A percentile compares a stretch with the other conserved stretches of the same genome.
phyloP scores from a whole-genome alignment of 2,329 filamentous ascomycete species.

The Colletotrichum sp. region DNA sequence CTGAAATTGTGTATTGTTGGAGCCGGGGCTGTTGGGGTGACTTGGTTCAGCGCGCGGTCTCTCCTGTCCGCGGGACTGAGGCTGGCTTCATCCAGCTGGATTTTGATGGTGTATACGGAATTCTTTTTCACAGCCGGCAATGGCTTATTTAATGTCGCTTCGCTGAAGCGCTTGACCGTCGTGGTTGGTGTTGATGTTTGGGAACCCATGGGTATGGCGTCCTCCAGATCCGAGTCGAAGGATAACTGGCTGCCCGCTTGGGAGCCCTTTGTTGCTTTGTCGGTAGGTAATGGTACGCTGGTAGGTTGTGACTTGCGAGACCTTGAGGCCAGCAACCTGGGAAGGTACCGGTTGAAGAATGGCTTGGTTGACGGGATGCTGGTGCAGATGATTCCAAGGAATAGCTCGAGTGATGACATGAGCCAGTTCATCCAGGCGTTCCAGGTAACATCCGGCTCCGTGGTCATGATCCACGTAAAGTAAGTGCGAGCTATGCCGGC shows the following conservation, averaged over 20 bases:
- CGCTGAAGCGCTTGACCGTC: not conserved
- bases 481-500: slow-evolving; percentile 42
- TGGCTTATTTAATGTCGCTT: slow-evolving; percentile 30
- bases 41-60: not conserved
- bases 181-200: not conserved
- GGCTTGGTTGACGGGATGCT: slow-evolving; percentile 50
- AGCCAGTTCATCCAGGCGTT: slow-evolving; percentile 39
- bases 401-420: slow-evolving; percentile 42
- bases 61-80: slow-evolving; percentile 7
- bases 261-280: not conserved
- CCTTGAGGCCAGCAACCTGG: slow-evolving; percentile 27
- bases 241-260: not conserved
- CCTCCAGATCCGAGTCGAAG: not conserved
- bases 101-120: slow-evolving; percentile 21
- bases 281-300: not conserved
- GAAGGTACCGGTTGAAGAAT: slow-evolving; percentile 44
- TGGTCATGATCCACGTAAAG: slow-evolving; percentile 34
- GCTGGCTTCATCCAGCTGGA: slow-evolving; percentile 15
- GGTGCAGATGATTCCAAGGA: slow-evolving; percentile 50
- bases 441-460: slow-evolving; percentile 40
- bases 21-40: not conserved
- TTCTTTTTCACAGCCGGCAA: slow-evolving; percentile 24
- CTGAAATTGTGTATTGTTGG: slow-evolving; percentile 5
- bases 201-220: not conserved
- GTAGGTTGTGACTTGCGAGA: not conserved